phyloP scores from a whole-genome alignment of 192 early-diverging fungal species.

The Coemansia sp. region DNA sequence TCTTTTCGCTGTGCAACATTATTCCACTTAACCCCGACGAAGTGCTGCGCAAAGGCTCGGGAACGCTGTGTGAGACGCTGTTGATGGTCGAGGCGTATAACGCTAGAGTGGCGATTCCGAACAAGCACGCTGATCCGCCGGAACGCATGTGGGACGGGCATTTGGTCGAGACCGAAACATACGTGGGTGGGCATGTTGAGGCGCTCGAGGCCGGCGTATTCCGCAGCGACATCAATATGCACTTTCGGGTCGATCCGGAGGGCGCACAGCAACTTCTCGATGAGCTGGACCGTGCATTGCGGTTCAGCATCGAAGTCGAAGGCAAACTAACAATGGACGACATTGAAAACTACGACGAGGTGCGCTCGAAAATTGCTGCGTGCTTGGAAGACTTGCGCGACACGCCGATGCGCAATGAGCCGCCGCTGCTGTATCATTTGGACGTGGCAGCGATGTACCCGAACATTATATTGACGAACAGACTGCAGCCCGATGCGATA shows the following conservation, averaged over 20 bases:
- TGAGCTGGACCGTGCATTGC: constrained; percentile 85
- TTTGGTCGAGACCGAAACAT: constrained; percentile 90
- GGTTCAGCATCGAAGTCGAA: constrained; percentile 86
- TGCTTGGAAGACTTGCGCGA: constrained; percentile 77
- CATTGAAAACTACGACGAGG: constrained; percentile 88
- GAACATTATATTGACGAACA: constrained; percentile 98
- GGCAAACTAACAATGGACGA: constrained; percentile 73
- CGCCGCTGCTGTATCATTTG: constrained; percentile 94
- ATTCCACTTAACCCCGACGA: constrained; percentile 98
- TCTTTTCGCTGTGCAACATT: constrained; percentile 99
- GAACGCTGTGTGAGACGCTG: constrained; percentile 93
- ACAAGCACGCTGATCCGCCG: constrained; percentile 84
- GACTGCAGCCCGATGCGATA: constrained; percentile 96
- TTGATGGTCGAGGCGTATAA: constrained; percentile 94
- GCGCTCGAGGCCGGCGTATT: constrained; percentile 99
- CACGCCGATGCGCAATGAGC: constrained; percentile 69
- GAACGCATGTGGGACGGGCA: constrained; percentile 87
- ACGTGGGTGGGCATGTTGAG: constrained; percentile 98
- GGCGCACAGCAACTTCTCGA: constrained; percentile 84
- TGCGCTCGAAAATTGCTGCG: constrained; percentile 63
- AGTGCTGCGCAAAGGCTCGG: constrained; percentile 91
- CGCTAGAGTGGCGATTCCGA: constrained; percentile 91
- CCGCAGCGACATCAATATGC: constrained; percentile 84
- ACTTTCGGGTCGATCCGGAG: constrained; percentile 75
- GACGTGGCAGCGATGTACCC: constrained; percentile 99